A percentile compares a stretch with the other conserved stretches of the same genome.
These are phyloP conservation scores for Rhodamnia argentea DNA, from an alignment of 345 rosid genomes.

Conservation along the genomic window DNA sequence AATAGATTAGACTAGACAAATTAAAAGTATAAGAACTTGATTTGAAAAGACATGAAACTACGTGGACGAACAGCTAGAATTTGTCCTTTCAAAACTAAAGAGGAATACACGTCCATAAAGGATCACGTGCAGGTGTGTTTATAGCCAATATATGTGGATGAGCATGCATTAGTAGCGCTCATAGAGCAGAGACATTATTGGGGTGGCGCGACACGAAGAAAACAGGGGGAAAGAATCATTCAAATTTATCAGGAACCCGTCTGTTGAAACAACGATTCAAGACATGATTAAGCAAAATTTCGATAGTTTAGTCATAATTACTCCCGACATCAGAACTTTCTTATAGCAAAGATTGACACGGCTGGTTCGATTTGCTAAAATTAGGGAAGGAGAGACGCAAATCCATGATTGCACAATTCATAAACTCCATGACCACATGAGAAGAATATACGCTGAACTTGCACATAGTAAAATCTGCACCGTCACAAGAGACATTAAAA, in stretches of 20 bases:
- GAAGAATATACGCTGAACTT: background rate
- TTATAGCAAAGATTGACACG: fast-evolving
- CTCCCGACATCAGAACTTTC: background rate
- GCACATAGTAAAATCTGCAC: background rate
- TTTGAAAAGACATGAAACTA: background rate
- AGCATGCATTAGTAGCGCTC: background rate
- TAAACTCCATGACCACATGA: background rate
- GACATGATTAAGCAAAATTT: background rate
- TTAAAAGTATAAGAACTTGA: background rate
- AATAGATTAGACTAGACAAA: background rate
- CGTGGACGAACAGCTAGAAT: background rate
- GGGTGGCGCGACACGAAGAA: background rate
- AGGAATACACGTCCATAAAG: background rate
- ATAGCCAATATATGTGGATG: background rate
- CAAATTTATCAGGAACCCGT: background rate
- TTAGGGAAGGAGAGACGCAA: background rate
- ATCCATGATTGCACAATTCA: background rate
- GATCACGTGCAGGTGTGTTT: background rate
- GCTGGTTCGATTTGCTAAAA: background rate
- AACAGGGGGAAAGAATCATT: background rate
- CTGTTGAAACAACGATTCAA: background rate
- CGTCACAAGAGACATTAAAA: background rate
- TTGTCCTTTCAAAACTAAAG: background rate
- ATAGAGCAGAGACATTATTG: background rate
- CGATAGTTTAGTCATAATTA: background rate